Evolutionary conservation across 1,284 basidiomycete species (phyloP), one percentile per base, ranked within the genome.

Genomic region (Phlebopus sp.): DNA sequence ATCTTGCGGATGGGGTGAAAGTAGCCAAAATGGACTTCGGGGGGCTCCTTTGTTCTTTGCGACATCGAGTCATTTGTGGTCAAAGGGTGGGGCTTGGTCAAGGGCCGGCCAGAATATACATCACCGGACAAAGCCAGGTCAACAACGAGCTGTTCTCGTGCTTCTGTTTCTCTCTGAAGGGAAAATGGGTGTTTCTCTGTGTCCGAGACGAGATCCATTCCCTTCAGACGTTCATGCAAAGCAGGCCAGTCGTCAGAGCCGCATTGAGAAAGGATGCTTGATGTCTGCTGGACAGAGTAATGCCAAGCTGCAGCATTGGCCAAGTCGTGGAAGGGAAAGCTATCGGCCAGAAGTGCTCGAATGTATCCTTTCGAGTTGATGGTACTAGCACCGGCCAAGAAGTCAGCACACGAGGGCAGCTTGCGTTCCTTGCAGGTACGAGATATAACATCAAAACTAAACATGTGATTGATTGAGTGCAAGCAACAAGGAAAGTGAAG

Each of bases 361-460:
- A 76, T 82, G 4, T 76, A 79, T 42, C 75, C 64, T 11, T 64
- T 66, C 7, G 77, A 76, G 51, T 77, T 76, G 35, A 85, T 60
- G 9, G 67, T 60, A 9, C 67, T 56, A 53, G 70, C 75, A 9
- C 73, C 72, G 0, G 79, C 71, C 19, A 86, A 63, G 56, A 86
- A 84, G 56, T 82, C 78, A 2, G 81, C 69, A 44, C 78, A 69
- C 1, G 73, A 71, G 2, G 63, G 49, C 14, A 69, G 54, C 5
- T 48, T 37, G 0, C 77, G 76, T 51, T 78, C 77, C 14, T 74
- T 68, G 7, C 76, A 77, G 21, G 77, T 69, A 31, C 74, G 72
- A 53, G 81, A 77, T 2, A 77, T 69, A 27, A 85, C 63, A 57
- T 90, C 87, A 53, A 75, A 79, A 14, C 87, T 90, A 53, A 19